Conservation (phyloP, 495 filamentous ascomycete genomes). For the Xylaria sp. region DNA sequence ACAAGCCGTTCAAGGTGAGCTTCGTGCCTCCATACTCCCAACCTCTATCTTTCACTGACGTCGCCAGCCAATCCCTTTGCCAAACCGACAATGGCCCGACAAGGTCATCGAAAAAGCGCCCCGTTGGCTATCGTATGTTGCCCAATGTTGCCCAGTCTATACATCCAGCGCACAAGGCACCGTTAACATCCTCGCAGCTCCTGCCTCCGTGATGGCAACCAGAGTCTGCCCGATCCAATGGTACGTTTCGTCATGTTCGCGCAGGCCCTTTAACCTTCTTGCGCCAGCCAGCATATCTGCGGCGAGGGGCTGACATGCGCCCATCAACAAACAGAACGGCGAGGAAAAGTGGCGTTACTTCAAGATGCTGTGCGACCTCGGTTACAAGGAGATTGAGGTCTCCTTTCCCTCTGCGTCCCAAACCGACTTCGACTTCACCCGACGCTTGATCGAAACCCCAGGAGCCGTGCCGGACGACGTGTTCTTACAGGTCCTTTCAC, state of each 20-base stretch:
- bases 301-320: slow-evolving; percentile 23
- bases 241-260: slow-evolving; percentile 50
- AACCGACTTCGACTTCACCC: slow-evolving; percentile 85
- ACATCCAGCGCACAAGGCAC: not conserved
- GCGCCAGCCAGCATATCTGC: too few species aligned
- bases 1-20: slow-evolving; percentile 65
- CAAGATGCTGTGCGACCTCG: slow-evolving; percentile 80
- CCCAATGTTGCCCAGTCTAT: slow-evolving; percentile 69
- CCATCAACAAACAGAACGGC: slow-evolving; percentile 76
- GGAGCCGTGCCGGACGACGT: slow-evolving; percentile 82
- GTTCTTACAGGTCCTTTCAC: slow-evolving; percentile 82
- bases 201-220: slow-evolving; percentile 80
- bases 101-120: slow-evolving; percentile 80
- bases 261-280: not conserved
- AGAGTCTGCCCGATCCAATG: slow-evolving; percentile 88
- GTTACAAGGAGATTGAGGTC: slow-evolving; percentile 89
- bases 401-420: slow-evolving; percentile 87
- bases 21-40: not conserved
- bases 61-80: slow-evolving; percentile 69
- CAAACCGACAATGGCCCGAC: slow-evolving; percentile 90
- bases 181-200: not conserved
- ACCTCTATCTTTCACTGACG: not conserved
- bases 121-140: slow-evolving; percentile 74
- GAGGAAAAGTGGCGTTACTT: slow-evolving; percentile 85
- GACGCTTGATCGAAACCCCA: slow-evolving; percentile 75